Percentiles rank a stretch among this genome's conserved stretches.
Conservation (phyloP, 1,284 basidiomycete species). For the Coniferiporia sulphurascens region DNA sequence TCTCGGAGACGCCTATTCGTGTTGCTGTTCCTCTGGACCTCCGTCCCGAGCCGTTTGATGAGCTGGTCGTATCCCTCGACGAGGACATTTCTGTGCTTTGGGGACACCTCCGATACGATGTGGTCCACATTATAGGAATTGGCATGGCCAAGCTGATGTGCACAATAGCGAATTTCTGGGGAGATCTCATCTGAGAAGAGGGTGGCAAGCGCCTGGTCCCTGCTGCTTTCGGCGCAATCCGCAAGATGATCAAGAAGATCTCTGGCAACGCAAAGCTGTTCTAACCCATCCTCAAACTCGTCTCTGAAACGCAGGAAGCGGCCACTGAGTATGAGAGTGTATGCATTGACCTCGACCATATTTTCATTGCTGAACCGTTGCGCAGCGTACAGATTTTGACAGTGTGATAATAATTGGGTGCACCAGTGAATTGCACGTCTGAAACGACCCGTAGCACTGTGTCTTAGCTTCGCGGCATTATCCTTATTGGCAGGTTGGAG, state of each 20-base stretch:
- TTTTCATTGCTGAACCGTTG: slow-evolving; percentile 50
- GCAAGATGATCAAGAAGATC: slow-evolving; percentile 73
- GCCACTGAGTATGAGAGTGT: slow-evolving; percentile 68
- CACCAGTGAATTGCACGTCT: slow-evolving; percentile 84
- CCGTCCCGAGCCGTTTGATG: slow-evolving; percentile 45
- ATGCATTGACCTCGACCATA: slow-evolving; percentile 59
- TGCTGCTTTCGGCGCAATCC: slow-evolving; percentile 65
- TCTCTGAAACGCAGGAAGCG: slow-evolving; percentile 71
- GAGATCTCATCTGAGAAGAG: slow-evolving; percentile 85
- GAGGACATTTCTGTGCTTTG: slow-evolving; percentile 53
- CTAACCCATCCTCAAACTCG: slow-evolving; percentile 75
- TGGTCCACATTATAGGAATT: slow-evolving; percentile 81
- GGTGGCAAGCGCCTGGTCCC: slow-evolving; percentile 85
- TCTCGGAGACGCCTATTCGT: slow-evolving; percentile 49
- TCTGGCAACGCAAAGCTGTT: slow-evolving; percentile 76
- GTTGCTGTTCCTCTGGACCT: slow-evolving; percentile 35
- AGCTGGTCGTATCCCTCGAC: slow-evolving; percentile 65
- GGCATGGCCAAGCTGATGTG: slow-evolving; percentile 75
- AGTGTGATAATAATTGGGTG: slow-evolving; percentile 70
- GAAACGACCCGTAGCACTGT: slow-evolving; percentile 77
- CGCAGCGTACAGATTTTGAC: slow-evolving; percentile 55
- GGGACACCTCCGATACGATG: slow-evolving; percentile 70
- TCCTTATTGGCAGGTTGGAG: slow-evolving; percentile 48
- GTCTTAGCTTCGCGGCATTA: slow-evolving; percentile 54
- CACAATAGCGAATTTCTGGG: slow-evolving; percentile 89